Evolutionary conservation across 306 rosid genomes (phyloP).

Genomic region (Trifolium fragiferum): DNA sequence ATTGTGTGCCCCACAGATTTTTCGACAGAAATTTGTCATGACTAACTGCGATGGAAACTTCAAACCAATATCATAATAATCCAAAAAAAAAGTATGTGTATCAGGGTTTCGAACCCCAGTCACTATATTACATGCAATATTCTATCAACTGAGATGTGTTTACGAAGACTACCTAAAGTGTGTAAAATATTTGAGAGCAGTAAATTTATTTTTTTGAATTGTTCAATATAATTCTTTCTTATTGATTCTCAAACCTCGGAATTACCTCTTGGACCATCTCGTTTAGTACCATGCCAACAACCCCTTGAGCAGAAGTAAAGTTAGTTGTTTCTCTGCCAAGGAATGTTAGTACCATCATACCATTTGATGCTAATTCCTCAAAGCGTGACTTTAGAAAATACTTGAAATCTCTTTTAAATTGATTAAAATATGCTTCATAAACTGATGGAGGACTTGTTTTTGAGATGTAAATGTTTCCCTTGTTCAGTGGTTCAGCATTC

Average conservation of each 20-base stretch:
- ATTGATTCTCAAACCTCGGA: background rate
- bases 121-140: no score
- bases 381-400: background rate
- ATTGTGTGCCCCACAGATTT: no score
- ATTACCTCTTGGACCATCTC: constrained; percentile 58
- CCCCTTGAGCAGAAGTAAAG: background rate
- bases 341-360: background rate
- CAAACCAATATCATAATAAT: no score
- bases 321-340: background rate
- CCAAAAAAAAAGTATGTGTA: no score
- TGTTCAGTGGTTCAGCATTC: background rate
- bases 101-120: no score
- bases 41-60: no score
- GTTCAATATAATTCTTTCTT: no score
- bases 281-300: constrained; percentile 44
- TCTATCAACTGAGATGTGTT: no score
- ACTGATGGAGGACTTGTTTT: background rate
- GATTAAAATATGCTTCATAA: background rate
- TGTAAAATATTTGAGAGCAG: no score
- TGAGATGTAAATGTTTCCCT: background rate
- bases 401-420: background rate
- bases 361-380: background rate
- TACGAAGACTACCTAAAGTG: no score
- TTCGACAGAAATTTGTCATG: no score
- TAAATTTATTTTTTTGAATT: no score